Evolutionary conservation across 805 yeast genomes (phyloP), one percentile per base, ranked within the genome.

Genomic region (Millerozyma miso): DNA sequence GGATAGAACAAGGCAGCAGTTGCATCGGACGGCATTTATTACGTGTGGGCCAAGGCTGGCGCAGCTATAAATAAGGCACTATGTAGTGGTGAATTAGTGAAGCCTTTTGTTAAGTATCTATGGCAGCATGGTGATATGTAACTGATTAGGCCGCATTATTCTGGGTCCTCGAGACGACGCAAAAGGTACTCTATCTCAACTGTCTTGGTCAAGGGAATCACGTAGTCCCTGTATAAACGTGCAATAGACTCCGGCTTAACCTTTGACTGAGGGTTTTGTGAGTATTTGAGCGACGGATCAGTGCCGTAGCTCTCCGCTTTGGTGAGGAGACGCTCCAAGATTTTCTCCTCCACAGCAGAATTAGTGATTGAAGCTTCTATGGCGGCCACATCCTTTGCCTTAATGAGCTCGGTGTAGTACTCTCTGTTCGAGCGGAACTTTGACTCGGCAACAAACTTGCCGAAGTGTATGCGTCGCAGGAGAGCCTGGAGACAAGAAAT

Each of bases 371-470:
- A 83, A 16, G 69, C 79, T 55, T 83, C 86, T 38, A 93, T 83
- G 0, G 91, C 96, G 10, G 70, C 67, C 4, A 78, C 65, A 59
- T 93, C 96, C 43, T 70, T 74, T 0, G 73, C 77, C 48, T 68
- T 59, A 52, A 93, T 93, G 52, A 89, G 65, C 51, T 74, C 66
- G 1, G 78, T 79, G 68, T 82, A 88, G 39, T 61, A 62, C 39
- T 77, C 86, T 31, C 70, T 74, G 47, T 90, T 93, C 19, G 72
- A 67, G 54, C 74, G 81, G 63, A 80, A 93, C 65, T 93, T 93
- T 36, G 96, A 85, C 62, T 93, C 99, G 4, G 99, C 99, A 7
- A 93, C 99, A 71, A 91, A 93, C 65, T 86, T 87, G 39, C 99
- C 99, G 66, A 91, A 93, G 65, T 93, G 99, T 52, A 93, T 88